phyloP scores from a whole-genome alignment of 73 alveolate species.

The Tetrahymena elliotti region DNA sequence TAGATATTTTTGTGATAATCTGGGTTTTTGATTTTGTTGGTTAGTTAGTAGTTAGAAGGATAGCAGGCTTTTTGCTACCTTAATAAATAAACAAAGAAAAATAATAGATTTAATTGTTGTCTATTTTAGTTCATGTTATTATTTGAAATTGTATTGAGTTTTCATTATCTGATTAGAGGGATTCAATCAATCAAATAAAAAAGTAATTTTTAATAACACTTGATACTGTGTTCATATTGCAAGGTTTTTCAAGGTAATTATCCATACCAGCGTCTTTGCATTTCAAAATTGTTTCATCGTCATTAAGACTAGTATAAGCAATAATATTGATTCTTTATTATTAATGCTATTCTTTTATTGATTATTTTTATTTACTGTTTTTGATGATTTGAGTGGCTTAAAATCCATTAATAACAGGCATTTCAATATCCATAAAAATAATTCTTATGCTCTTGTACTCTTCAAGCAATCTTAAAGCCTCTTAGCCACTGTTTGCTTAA shows the following conservation, averaged over 20 bases:
- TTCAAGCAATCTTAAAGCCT: background rate
- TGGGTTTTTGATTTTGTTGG: too few species aligned
- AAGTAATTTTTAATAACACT: background rate
- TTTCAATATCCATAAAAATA: slow-evolving; percentile 32
- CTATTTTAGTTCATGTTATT: too few species aligned
- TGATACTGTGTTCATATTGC: background rate
- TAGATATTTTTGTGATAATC: too few species aligned
- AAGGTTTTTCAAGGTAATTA: background rate
- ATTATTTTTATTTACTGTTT: background rate
- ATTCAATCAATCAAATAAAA: background rate
- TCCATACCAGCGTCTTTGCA: background rate
- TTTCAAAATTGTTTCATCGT: background rate
- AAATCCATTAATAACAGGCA: slow-evolving; percentile 27
- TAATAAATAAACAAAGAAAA: too few species aligned
- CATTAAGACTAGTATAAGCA: background rate
- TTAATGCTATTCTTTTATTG: background rate
- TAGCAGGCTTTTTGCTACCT: too few species aligned
- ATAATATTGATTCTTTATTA: background rate
- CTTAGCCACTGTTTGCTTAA: background rate
- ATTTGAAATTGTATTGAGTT: too few species aligned
- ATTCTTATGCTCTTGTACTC: slow-evolving; percentile 2
- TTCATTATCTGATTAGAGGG: too few species aligned
- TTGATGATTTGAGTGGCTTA: slow-evolving; percentile 12
- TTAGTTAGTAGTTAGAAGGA: too few species aligned
- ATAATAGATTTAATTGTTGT: too few species aligned